Percentiles rank a stretch among this genome's conserved stretches.
These are phyloP conservation scores for Penicillium sp. DNA, from an alignment of 2,329 filamentous ascomycete genomes.

Conservation along the genomic window DNA sequence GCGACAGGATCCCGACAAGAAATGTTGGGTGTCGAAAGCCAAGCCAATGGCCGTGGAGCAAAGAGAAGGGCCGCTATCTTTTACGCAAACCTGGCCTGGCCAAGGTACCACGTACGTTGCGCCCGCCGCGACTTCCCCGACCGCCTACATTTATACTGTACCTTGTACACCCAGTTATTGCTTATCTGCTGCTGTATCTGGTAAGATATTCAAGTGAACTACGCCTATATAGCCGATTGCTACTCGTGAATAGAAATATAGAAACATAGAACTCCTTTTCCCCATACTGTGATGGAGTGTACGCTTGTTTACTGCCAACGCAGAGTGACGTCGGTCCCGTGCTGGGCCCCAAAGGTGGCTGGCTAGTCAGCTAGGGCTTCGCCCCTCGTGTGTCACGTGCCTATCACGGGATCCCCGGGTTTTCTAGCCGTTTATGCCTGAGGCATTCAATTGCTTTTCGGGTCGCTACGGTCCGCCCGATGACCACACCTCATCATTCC, in stretches of 20 bases:
- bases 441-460: slow-evolving; percentile 27
- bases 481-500: slow-evolving; percentile 32
- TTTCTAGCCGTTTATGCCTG: slow-evolving; percentile 13
- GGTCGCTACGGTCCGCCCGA: slow-evolving; percentile 30
- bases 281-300: slow-evolving; percentile 15
- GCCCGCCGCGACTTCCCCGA: background rate
- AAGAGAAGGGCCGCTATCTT: slow-evolving; percentile 12
- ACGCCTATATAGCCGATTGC: background rate
- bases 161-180: background rate
- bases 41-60: slow-evolving; percentile 22
- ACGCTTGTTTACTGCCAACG: slow-evolving; percentile 22
- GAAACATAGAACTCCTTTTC: background rate
- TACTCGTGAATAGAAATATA: background rate
- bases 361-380: slow-evolving; percentile 21
- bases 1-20: slow-evolving; percentile 6
- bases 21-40: slow-evolving; percentile 24
- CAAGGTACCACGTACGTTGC: slow-evolving; percentile 1
- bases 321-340: slow-evolving; percentile 31
- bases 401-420: slow-evolving; percentile 12
- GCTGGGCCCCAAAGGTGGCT: slow-evolving; percentile 3
- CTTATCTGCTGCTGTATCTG: background rate
- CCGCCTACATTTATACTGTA: background rate
- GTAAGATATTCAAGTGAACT: background rate
- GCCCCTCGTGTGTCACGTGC: slow-evolving; percentile 22
- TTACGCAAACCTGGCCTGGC: slow-evolving; percentile 17